Conservation (phyloP, 2,329 filamentous ascomycete genomes). For the Dactylellina haptotyla region DNA sequence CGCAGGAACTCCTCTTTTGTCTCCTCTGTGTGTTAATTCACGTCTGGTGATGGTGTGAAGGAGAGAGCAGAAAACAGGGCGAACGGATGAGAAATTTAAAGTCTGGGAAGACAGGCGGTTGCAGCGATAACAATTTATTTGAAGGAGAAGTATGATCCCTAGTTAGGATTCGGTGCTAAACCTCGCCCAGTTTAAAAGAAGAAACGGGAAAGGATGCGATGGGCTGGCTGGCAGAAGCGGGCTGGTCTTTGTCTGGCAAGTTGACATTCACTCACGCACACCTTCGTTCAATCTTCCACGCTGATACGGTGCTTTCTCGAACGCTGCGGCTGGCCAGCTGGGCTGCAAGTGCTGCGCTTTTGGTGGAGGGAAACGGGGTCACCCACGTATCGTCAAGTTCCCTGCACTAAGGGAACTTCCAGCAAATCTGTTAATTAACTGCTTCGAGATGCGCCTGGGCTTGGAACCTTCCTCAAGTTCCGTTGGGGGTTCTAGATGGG, state of each 20-base stretch:
- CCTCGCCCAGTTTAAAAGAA: conserved; percentile 7
- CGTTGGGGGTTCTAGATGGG: background rate
- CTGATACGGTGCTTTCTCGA: background rate
- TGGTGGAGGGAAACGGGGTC: conserved; percentile 17
- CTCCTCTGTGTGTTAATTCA: background rate
- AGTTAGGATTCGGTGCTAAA: conserved; percentile 18
- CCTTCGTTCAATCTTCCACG: background rate
- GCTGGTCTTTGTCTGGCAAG: background rate
- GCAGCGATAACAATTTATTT: conserved; percentile 21
- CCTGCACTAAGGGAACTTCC: too few relatives aligned
- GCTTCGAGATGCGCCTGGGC: too few relatives aligned
- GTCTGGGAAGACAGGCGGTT: conserved; percentile 1
- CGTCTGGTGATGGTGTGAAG: background rate
- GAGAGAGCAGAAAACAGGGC: background rate
- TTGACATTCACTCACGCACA: background rate
- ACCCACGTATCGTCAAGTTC: conserved; percentile 11
- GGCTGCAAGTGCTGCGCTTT: conserved; percentile 21
- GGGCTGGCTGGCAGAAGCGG: background rate
- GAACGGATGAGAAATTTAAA: background rate
- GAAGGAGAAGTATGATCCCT: conserved; percentile 9
- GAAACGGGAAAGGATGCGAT: conserved; percentile 30
- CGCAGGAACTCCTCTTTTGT: background rate
- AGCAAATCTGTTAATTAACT: too few relatives aligned
- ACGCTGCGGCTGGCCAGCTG: conserved; percentile 15
- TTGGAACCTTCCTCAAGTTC: conserved; percentile 20